phyloP scores from a whole-genome alignment of 2,329 filamentous ascomycete genomes.

The Colletotrichum siamense region DNA sequence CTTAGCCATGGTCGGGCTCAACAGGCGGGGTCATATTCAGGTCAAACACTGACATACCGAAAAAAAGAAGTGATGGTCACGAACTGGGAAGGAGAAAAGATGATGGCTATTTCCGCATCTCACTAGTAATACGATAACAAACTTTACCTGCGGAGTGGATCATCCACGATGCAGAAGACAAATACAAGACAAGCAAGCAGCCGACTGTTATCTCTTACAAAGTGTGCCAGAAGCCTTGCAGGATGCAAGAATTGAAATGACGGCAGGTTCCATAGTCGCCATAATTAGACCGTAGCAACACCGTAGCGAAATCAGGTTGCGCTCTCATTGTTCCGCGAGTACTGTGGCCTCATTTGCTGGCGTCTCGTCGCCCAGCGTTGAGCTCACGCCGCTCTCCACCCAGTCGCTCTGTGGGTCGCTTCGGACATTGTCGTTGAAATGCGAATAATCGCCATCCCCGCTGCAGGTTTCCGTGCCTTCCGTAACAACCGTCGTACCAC shows the following conservation, averaged over 20 bases:
- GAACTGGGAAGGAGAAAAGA: neutral
- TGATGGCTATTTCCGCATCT: neutral
- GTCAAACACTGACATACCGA: neutral
- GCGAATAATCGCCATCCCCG: conserved; percentile 41
- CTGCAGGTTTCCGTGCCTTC: conserved; percentile 41
- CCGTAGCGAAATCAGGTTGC: neutral
- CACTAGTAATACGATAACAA: neutral
- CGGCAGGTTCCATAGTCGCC: neutral
- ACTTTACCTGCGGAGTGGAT: neutral
- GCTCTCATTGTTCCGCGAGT: conserved; percentile 30
- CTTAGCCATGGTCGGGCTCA: neutral
- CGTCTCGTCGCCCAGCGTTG: conserved; percentile 23
- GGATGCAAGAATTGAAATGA: neutral
- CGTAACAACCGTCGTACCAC: conserved; percentile 53
- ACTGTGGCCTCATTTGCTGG: conserved; percentile 33
- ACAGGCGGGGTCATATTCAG: neutral
- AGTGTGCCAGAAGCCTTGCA: conserved; percentile 1
- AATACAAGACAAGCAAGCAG: conserved; percentile 9
- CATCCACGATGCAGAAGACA: neutral
- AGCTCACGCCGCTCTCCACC: conserved; percentile 46
- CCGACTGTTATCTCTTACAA: neutral
- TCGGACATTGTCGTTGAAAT: conserved; percentile 36
- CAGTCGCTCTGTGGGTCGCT: conserved; percentile 36
- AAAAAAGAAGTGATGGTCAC: neutral
- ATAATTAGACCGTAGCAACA: neutral